These are phyloP conservation scores for Hypericum androsaemum DNA, from an alignment of 345 rosid genomes.

Conservation along the genomic window DNA sequence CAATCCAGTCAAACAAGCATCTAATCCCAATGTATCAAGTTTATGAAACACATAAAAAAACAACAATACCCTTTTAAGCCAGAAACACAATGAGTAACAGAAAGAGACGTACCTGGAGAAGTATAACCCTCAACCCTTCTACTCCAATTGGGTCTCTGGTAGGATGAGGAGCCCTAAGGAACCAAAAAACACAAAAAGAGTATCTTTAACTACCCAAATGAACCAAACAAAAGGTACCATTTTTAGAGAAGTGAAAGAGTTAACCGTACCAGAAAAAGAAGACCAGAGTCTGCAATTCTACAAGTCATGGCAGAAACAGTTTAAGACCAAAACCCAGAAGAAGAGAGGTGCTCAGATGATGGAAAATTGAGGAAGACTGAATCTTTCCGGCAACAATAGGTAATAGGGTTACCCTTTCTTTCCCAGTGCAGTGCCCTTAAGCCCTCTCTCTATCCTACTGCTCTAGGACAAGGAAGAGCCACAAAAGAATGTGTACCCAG, in stretches of 20 bases:
- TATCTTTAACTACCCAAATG: constrained; percentile 7
- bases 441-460: no score
- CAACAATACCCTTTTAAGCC: constrained; percentile 1
- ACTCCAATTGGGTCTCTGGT: constrained; percentile 35
- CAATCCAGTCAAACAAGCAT: no score
- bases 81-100: neutral
- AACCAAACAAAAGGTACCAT: neutral
- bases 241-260: constrained; percentile 1
- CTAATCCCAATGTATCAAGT: no score
- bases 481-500: no score
- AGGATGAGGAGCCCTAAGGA: constrained; percentile 40
- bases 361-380: no score
- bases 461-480: no score
- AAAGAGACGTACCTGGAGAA: constrained; percentile 42
- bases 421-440: no score
- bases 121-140: constrained; percentile 33
- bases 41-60: neutral
- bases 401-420: no score
- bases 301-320: constrained; percentile 47
- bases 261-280: constrained; percentile 41
- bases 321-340: constrained; percentile 15
- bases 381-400: no score
- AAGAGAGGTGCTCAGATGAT: constrained; percentile 2
- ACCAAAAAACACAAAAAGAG: constrained; percentile 12
- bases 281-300: constrained; percentile 48